A percentile compares a stretch with the other conserved stretches of the same genome.
phyloP scores from a whole-genome alignment of 805 yeast genomes.

The Trichomonascus vanleenenianus region DNA sequence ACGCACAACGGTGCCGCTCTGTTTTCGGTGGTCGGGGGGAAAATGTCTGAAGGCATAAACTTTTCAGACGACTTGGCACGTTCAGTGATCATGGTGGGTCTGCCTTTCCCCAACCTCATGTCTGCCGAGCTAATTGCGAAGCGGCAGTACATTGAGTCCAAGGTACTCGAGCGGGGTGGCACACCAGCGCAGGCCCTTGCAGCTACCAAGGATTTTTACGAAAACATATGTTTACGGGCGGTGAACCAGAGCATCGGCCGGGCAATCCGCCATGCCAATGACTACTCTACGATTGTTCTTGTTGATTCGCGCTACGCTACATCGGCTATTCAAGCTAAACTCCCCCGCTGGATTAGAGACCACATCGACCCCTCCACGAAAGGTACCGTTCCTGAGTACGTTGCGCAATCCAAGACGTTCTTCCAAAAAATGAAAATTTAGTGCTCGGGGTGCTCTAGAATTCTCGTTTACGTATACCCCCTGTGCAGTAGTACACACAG shows the following conservation, averaged over 20 bases:
- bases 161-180: conserved; percentile 42
- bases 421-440: no score
- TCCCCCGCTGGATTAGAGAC: conserved; percentile 60
- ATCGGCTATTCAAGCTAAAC: conserved; percentile 40
- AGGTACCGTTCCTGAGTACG: background rate
- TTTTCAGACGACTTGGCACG: conserved; percentile 84
- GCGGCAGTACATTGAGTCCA: conserved; percentile 51
- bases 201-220: conserved; percentile 56
- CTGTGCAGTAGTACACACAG: no score
- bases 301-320: conserved; percentile 52
- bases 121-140: conserved; percentile 78
- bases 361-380: background rate
- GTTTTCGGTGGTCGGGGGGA: conserved; percentile 87
- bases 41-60: conserved; percentile 88
- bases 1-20: conserved; percentile 51
- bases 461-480: no score
- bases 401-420: background rate
- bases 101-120: conserved; percentile 81
- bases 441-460: no score
- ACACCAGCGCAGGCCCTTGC: conserved; percentile 27
- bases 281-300: conserved; percentile 68
- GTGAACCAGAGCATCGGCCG: conserved; percentile 91
- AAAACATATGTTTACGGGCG: conserved; percentile 81
- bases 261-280: conserved; percentile 76
- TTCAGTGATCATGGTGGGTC: conserved; percentile 76